phyloP scores from a whole-genome alignment of 306 rosid genomes.

The Corylus heterophylla region DNA sequence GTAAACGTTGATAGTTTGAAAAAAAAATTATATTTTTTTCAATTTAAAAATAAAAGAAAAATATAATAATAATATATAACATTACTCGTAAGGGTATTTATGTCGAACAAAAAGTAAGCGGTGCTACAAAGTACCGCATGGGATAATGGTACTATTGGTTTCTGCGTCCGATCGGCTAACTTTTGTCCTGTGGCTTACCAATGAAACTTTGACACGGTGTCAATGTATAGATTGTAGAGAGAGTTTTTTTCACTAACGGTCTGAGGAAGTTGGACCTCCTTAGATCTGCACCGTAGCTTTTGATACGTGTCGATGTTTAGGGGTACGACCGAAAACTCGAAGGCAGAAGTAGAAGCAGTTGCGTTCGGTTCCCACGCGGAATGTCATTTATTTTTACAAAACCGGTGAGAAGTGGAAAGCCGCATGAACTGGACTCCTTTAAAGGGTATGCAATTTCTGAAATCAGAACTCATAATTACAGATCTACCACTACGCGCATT shows the following conservation, averaged over 20 bases:
- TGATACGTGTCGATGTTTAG: background rate
- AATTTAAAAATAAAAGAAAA: too few relatives aligned
- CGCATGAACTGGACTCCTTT: background rate
- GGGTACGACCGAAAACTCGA: background rate
- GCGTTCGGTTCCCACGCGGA: background rate
- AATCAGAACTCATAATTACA: background rate
- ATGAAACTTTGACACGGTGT: background rate
- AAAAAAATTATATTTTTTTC: too few relatives aligned
- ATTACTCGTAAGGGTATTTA: too few relatives aligned
- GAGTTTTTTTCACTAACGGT: background rate
- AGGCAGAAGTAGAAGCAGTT: background rate
- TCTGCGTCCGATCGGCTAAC: background rate
- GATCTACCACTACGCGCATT: background rate
- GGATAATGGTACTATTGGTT: background rate
- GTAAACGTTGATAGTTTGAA: too few relatives aligned
- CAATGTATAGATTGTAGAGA: too few relatives aligned
- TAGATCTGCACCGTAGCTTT: background rate
- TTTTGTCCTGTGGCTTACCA: background rate
- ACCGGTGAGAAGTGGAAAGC: background rate
- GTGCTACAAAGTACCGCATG: background rate
- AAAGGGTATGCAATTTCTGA: background rate
- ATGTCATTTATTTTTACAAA: background rate
- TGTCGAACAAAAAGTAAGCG: background rate
- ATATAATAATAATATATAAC: too few relatives aligned
- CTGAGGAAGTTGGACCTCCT: background rate